A percentile compares a stretch with the other conserved stretches of the same genome.
phyloP scores from a whole-genome alignment of 176 grass and related monocot species.

The Triticum aestivum region DNA sequence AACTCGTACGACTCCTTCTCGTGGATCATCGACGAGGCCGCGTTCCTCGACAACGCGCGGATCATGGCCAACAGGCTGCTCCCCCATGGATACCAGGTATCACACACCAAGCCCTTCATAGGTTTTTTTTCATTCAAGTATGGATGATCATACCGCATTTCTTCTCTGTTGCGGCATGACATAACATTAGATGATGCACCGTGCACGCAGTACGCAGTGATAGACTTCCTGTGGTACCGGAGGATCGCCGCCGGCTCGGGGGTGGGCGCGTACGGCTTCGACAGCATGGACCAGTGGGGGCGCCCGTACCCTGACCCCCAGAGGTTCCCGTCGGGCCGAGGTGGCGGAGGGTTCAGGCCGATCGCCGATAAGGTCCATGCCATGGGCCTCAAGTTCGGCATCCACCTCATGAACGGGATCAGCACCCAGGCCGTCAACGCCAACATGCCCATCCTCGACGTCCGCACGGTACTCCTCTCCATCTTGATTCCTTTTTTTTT shows the following conservation, averaged over 20 bases:
- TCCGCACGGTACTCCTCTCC: constrained; percentile 41
- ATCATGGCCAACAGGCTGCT: constrained; percentile 65
- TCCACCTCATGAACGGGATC: constrained; percentile 95
- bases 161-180: background rate
- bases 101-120: too few relatives aligned
- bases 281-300: constrained; percentile 78
- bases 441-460: constrained; percentile 62
- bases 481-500: background rate
- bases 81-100: constrained; percentile 56
- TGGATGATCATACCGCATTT: background rate
- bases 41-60: constrained; percentile 64
- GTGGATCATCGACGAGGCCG: constrained; percentile 67
- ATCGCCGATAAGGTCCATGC: constrained; percentile 64
- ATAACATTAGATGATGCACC: background rate
- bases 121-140: too few relatives aligned
- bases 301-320: constrained; percentile 64
- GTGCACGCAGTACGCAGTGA: constrained; percentile 59
- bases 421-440: constrained; percentile 59
- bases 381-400: constrained; percentile 85
- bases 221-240: constrained; percentile 90
- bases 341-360: constrained; percentile 54
- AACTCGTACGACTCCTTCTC: constrained; percentile 96
- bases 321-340: constrained; percentile 77
- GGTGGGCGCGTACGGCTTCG: constrained; percentile 63
- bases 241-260: constrained; percentile 65